These are phyloP conservation scores for Fagopyrum homotropicum DNA, from an alignment of 148 eudicot species.

Conservation along the genomic window DNA sequence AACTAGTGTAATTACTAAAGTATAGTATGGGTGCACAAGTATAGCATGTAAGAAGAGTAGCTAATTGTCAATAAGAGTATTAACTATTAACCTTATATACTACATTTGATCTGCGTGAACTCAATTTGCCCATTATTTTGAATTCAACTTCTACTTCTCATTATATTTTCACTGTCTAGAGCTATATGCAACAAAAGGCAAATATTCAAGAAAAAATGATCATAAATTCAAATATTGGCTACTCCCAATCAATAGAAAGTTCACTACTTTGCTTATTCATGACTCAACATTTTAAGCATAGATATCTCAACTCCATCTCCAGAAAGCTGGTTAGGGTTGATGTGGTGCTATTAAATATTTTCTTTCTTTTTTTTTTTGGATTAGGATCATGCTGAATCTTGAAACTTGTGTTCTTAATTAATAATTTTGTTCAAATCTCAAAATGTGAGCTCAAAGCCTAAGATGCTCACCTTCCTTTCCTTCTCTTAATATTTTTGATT, in stretches of 20 bases:
- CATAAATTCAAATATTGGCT: background rate
- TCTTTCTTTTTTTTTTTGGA: background rate
- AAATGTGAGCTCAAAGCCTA: background rate
- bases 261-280: background rate
- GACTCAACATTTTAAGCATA: background rate
- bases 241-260: background rate
- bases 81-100: no score
- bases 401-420: conserved; percentile 2
- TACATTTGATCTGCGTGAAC: no score
- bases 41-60: no score
- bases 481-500: background rate
- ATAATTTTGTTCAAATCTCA: background rate
- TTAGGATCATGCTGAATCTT: conserved; percentile 6
- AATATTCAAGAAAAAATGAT: background rate
- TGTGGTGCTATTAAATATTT: background rate
- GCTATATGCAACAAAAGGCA: no score
- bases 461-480: conserved; percentile 1
- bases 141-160: no score
- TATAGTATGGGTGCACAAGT: no score
- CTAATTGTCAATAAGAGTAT: no score
- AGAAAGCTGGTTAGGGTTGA: background rate
- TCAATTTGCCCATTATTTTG: no score
- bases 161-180: no score
- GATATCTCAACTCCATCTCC: background rate
- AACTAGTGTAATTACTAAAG: no score